Conservation (phyloP, 2,329 filamentous ascomycete genomes). For the Sclerotinia spermophila region DNA sequence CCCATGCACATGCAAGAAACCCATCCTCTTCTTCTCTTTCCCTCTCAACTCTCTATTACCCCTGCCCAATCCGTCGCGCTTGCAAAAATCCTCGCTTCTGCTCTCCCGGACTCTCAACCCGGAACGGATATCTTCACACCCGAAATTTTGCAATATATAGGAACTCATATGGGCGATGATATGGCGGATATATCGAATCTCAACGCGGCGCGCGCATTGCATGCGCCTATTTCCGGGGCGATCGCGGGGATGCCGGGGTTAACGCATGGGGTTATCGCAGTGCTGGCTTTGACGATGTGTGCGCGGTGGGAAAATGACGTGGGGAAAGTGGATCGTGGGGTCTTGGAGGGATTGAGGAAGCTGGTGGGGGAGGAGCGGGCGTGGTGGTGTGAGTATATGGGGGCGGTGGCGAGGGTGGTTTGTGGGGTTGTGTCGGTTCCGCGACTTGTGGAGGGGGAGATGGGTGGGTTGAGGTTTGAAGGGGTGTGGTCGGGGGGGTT, state of each 20-base stretch:
- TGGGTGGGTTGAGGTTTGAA: background rate
- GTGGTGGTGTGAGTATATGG: constrained; percentile 37
- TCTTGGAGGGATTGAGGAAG: constrained; percentile 28
- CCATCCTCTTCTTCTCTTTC: constrained; percentile 55
- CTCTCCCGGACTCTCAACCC: constrained; percentile 21
- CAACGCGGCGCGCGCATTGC: constrained; percentile 67
- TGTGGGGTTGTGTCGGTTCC: background rate
- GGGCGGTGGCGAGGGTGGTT: constrained; percentile 17
- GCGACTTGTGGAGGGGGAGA: no score
- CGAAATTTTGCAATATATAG: constrained; percentile 46
- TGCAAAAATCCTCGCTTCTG: constrained; percentile 17
- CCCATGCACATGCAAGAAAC: constrained; percentile 54
- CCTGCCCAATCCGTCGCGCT: constrained; percentile 37
- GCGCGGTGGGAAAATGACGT: constrained; percentile 69
- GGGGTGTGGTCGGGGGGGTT: background rate
- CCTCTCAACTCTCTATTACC: constrained; percentile 29
- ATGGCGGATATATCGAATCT: constrained; percentile 47
- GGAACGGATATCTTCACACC: constrained; percentile 41
- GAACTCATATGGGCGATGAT: constrained; percentile 50
- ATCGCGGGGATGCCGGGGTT: constrained; percentile 65
- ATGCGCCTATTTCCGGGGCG: constrained; percentile 65
- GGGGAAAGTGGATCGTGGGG: constrained; percentile 44
- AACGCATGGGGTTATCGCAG: constrained; percentile 66
- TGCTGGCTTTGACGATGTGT: constrained; percentile 68
- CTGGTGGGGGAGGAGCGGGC: constrained; percentile 30